phyloP scores from a whole-genome alignment of 1,284 basidiomycete species.

The Ceratobasidium sp. region DNA sequence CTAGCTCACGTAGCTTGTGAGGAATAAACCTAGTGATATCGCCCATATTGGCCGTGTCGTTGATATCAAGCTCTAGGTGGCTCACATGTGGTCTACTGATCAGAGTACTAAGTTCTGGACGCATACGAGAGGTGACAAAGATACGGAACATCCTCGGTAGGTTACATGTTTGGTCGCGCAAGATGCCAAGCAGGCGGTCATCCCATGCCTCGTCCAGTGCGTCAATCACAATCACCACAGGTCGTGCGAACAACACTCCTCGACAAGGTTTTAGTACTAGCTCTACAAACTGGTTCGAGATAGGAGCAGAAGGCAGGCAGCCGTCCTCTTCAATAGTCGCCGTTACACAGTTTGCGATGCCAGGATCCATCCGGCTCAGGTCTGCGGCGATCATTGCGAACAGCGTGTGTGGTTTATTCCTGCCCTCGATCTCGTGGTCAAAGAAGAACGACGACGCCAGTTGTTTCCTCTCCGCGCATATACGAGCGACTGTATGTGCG shows the following conservation, averaged over 20 bases:
- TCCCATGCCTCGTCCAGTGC: conserved; percentile 21
- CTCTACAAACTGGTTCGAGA: neutral
- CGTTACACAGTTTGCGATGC: neutral
- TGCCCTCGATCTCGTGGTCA: neutral
- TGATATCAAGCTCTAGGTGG: neutral
- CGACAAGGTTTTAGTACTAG: neutral
- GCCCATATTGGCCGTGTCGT: neutral
- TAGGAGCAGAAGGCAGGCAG: neutral
- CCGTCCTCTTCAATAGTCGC: neutral
- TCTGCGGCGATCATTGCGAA: conserved; percentile 12
- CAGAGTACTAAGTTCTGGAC: neutral
- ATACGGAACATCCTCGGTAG: neutral
- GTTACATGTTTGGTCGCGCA: neutral
- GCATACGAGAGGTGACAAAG: conserved; percentile 12
- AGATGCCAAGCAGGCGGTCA: neutral
- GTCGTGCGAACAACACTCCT: neutral
- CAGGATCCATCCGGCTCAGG: neutral
- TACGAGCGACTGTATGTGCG: conserved; percentile 12
- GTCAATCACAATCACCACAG: conserved; percentile 12
- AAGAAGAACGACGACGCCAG: conserved; percentile 40
- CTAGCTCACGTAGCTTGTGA: neutral
- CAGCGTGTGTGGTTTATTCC: neutral
- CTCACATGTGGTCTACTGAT: neutral
- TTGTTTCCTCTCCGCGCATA: neutral
- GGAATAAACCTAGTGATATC: neutral